Base-by-base conservation (phyloP, 164 flowering plant species). In the Nymphaea thermarum region DNA sequence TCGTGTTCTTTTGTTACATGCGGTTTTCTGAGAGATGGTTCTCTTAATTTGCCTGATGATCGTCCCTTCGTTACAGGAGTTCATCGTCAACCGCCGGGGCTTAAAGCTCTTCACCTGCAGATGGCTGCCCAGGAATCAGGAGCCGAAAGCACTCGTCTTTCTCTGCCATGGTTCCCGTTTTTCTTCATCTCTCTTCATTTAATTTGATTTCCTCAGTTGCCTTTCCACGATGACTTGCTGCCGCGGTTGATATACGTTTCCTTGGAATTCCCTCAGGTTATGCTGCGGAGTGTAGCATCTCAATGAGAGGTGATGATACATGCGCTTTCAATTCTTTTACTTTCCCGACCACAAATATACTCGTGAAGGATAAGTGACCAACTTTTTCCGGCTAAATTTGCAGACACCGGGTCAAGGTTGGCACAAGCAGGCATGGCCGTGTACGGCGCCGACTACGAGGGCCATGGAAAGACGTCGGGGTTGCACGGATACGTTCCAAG, bases 391-490 rank as follows among this genome's bases (percentile, higher is more conserved):
- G 53, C 5, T 10, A 45, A 5, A 0, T 25, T 18, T 51, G 43
- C 80, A 92, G 98, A 80, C 25, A 83, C 93, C 0, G 97, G 85
- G 65, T 76, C 51, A 2, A 71, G 95, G 64, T 85, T 94, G 0
- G 97, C 85, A 0, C 75, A 81, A 43, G 87, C 87, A 0, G 98
- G 98, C 1, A 91, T 65, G 73, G 98, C 81, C 11, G 91, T 84
- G 10, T 79, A 88, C 63, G 97, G 97, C 2, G 79, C 91, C 1
- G 97, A 94, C 71, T 88, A 87, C 43, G 82, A 80, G 71, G 96
- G 97, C 11, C 97, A 94, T 74, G 99, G 99, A 62, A 94, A 88
- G 76, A 91, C 99, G 17, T 71, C 72, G 3, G 99, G 99, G 3
- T 76, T 91, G 8, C 64, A 17, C 0, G 97, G 85, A 4, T 83